These are phyloP conservation scores for Diaporthe velutina DNA, from an alignment of 2,329 filamentous ascomycete genomes.

Conservation along the genomic window DNA sequence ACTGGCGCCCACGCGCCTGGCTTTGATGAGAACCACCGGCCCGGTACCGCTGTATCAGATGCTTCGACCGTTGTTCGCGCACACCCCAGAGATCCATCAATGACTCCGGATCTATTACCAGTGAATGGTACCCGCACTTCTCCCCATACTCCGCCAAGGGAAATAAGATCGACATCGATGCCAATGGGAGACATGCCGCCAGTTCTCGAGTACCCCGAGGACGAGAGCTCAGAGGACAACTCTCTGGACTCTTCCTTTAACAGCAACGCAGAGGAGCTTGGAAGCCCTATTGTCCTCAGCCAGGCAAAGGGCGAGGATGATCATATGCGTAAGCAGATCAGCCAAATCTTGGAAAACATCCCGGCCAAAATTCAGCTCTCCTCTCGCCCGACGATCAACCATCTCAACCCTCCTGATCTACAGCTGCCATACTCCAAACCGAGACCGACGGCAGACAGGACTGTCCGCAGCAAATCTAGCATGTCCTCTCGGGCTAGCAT, in stretches of 20 bases:
- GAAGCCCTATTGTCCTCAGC: slow-evolving; percentile 52
- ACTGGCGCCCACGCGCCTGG: not conserved
- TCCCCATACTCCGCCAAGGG: slow-evolving; percentile 37
- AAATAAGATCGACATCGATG: slow-evolving; percentile 53
- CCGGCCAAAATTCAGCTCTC: slow-evolving; percentile 84
- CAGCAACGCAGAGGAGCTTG: slow-evolving; percentile 54
- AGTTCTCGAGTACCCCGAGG: slow-evolving; percentile 55
- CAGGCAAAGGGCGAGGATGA: slow-evolving; percentile 65
- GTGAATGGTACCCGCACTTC: slow-evolving; percentile 6
- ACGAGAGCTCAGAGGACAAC: slow-evolving; percentile 57
- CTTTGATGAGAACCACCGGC: slow-evolving; percentile 16
- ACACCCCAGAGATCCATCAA: slow-evolving; percentile 12
- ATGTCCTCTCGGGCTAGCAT: slow-evolving; percentile 56
- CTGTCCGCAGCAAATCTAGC: slow-evolving; percentile 62
- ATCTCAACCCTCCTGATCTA: slow-evolving; percentile 71
- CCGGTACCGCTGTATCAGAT: slow-evolving; percentile 22
- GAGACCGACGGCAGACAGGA: slow-evolving; percentile 47
- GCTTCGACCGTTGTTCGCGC: slow-evolving; percentile 22
- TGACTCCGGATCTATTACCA: slow-evolving; percentile 34
- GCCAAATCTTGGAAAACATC: slow-evolving; percentile 81
- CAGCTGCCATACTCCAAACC: slow-evolving; percentile 60
- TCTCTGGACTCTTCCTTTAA: slow-evolving; percentile 60
- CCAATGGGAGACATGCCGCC: slow-evolving; percentile 62
- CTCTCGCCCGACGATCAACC: slow-evolving; percentile 63
- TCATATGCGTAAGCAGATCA: slow-evolving; percentile 84